Conservation (phyloP, 352 stramenopile species). For the Globisporangium spiculum region DNA sequence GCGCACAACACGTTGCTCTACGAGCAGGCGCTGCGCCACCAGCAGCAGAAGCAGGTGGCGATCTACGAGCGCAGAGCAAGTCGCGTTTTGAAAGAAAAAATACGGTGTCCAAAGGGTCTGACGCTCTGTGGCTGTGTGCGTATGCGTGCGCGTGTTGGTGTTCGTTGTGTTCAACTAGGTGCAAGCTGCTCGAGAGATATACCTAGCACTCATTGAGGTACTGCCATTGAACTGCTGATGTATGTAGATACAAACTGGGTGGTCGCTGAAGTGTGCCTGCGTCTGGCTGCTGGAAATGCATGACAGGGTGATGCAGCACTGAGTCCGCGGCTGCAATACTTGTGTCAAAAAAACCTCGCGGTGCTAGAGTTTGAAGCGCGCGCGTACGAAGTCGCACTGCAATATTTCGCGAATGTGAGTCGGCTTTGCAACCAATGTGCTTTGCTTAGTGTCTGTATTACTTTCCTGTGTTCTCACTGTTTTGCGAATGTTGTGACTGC, state of each 20-base stretch:
- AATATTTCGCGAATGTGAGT: slow-evolving; percentile 43
- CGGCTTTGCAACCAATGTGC: background rate
- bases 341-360: slow-evolving; percentile 71
- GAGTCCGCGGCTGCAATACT: slow-evolving; percentile 50
- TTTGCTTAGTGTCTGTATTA: background rate
- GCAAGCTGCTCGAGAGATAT: slow-evolving; percentile 33
- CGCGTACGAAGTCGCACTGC: slow-evolving; percentile 38
- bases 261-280: background rate
- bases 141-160: background rate
- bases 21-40: slow-evolving; percentile 58
- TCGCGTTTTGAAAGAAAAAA: background rate
- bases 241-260: background rate
- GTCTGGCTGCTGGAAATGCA: background rate
- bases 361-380: slow-evolving; percentile 47
- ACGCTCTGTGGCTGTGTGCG: background rate
- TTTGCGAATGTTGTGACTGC: background rate
- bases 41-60: slow-evolving; percentile 54
- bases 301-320: slow-evolving; percentile 25
- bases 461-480: background rate
- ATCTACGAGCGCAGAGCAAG: background rate
- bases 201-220: slow-evolving; percentile 34
- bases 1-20: slow-evolving; percentile 58
- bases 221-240: background rate
- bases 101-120: background rate
- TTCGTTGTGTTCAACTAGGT: slow-evolving; percentile 16